phyloP scores from a whole-genome alignment of 1,284 basidiomycete species.

The Marasmius oreades region DNA sequence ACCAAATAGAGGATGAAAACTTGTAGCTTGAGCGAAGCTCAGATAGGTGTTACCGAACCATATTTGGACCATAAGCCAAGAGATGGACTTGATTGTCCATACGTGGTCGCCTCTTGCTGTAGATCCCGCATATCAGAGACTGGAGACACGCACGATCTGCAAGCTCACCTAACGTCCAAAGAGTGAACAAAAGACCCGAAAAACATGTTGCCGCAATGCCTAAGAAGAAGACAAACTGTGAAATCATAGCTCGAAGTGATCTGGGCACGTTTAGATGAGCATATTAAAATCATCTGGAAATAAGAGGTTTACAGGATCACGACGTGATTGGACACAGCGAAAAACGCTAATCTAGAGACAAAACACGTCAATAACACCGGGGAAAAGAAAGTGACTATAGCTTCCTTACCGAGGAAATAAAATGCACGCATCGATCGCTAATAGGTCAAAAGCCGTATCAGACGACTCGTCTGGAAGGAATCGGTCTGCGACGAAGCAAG shows the following conservation, averaged over 20 bases:
- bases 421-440: conserved; percentile 84
- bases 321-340: conserved; percentile 80
- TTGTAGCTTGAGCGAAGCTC: conserved; percentile 56
- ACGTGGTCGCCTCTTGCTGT: conserved; percentile 4
- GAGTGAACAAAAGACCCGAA: conserved; percentile 81
- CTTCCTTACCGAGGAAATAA: conserved; percentile 69
- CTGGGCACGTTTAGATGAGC: conserved; percentile 31
- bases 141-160: neutral
- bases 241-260: conserved; percentile 70
- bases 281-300: neutral
- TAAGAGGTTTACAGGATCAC: conserved; percentile 62
- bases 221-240: conserved; percentile 84
- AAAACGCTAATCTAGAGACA: conserved; percentile 68
- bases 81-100: conserved; percentile 70
- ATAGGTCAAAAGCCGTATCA: conserved; percentile 75
- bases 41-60: conserved; percentile 82
- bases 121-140: neutral
- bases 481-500: neutral
- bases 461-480: conserved; percentile 45
- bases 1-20: conserved; percentile 82
- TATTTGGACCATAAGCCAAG: conserved; percentile 80
- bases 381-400: conserved; percentile 8
- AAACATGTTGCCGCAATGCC: conserved; percentile 80
- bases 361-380: conserved; percentile 1
- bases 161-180: conserved; percentile 67